These are phyloP conservation scores for Coniochaeta sp. DNA, from an alignment of 2,329 filamentous ascomycete species.

Conservation along the genomic window DNA sequence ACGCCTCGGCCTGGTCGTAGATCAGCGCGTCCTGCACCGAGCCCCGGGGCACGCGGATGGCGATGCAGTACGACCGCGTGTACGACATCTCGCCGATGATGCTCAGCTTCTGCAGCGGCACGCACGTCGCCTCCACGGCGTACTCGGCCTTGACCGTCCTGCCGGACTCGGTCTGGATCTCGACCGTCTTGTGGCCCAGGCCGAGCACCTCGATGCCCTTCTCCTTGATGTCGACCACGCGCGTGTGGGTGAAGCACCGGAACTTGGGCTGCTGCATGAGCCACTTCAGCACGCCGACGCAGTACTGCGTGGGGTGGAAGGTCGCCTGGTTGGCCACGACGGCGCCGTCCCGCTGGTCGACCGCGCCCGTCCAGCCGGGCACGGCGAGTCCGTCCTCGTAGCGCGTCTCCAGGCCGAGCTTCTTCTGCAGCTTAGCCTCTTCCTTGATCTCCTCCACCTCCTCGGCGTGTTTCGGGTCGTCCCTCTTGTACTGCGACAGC, in stretches of 20 bases:
- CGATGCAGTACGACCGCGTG: conserved; percentile 49
- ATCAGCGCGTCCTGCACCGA: conserved; percentile 45
- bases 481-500: conserved; percentile 38
- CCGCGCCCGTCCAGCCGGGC: conserved; percentile 41
- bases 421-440: conserved; percentile 34
- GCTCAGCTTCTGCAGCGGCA: conserved; percentile 48
- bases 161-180: conserved; percentile 36
- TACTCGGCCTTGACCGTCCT: conserved; percentile 38
- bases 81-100: conserved; percentile 46
- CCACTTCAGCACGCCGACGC: conserved; percentile 43
- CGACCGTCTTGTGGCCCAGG: conserved; percentile 35
- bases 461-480: conserved; percentile 31
- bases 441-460: conserved; percentile 36
- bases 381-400: conserved; percentile 37
- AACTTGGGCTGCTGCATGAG: conserved; percentile 44
- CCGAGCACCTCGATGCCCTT: conserved; percentile 36
- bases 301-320: conserved; percentile 51
- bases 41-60: conserved; percentile 43
- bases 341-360: conserved; percentile 43
- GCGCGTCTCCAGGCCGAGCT: conserved; percentile 32
- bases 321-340: conserved; percentile 41
- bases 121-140: conserved; percentile 45
- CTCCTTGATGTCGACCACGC: conserved; percentile 39
- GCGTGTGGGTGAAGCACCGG: conserved; percentile 42
- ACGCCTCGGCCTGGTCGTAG: conserved; percentile 46